Evolutionary conservation across 129 eudicot genomes (phyloP).

Genomic region (Chrysanthemum lavandulifolium): DNA sequence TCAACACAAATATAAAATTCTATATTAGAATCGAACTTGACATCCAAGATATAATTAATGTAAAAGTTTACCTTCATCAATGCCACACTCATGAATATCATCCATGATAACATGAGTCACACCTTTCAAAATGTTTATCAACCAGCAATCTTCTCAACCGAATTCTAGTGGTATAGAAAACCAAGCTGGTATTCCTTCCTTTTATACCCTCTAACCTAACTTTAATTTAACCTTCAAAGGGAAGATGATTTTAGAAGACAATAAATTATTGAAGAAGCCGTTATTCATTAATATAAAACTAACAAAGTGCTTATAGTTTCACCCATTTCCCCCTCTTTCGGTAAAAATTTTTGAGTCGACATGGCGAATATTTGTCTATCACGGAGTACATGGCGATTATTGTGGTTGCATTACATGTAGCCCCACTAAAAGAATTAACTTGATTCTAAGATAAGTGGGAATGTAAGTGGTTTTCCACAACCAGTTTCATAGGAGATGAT

Average conservation of each 20-base stretch:
- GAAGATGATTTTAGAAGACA: not conserved
- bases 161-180: conserved; percentile 80
- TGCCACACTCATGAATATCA: conserved; percentile 94
- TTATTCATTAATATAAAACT: not conserved
- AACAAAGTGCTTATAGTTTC: conserved; percentile 54
- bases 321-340: conserved; percentile 88
- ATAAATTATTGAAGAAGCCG: not conserved
- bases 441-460: conserved; percentile 83
- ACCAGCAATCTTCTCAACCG: conserved; percentile 71
- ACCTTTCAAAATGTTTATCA: conserved; percentile 69
- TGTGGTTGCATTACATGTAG: conserved; percentile 41
- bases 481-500: conserved; percentile 96
- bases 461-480: conserved; percentile 88
- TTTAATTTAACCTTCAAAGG: conserved; percentile 68
- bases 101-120: conserved; percentile 84
- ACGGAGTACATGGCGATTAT: conserved; percentile 66
- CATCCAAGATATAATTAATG: not conserved
- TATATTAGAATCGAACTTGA: conserved; percentile 19
- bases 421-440: conserved; percentile 56
- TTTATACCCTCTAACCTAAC: conserved; percentile 82
- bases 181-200: conserved; percentile 83
- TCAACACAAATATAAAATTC: conserved; percentile 31
- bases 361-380: conserved; percentile 86
- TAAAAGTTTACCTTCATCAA: conserved; percentile 69
- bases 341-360: conserved; percentile 85